phyloP scores from a whole-genome alignment of 495 filamentous ascomycete genomes.

The Hypomontagnella monticulosa region DNA sequence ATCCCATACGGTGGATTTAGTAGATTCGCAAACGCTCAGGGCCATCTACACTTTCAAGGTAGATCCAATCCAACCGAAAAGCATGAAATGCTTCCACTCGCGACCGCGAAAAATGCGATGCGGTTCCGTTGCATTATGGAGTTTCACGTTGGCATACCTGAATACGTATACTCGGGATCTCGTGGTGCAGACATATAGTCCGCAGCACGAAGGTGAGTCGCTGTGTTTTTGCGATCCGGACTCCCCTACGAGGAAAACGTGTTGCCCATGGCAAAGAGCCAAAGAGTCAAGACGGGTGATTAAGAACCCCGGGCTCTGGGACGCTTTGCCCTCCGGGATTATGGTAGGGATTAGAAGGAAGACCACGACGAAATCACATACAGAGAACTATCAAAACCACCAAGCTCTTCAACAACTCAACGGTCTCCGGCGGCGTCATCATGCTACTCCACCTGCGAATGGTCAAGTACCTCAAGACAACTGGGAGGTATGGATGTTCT shows the following conservation, averaged over 20 bases:
- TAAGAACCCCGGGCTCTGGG: conserved; percentile 60
- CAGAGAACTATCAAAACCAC: conserved; percentile 9
- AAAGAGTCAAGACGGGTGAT: conserved; percentile 50
- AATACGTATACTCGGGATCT: conserved; percentile 62
- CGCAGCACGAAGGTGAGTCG: conserved; percentile 53
- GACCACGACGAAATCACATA: conserved; percentile 12
- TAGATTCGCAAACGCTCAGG: conserved; percentile 59
- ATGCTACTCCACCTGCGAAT: conserved; percentile 9
- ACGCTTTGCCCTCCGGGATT: conserved; percentile 57
- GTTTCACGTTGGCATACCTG: conserved; percentile 64
- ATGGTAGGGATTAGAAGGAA: conserved; percentile 57
- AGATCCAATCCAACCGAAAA: conserved; percentile 62
- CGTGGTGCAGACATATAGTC: conserved; percentile 65
- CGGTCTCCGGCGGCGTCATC: conserved; percentile 42
- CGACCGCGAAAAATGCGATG: conserved; percentile 57
- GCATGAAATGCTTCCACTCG: conserved; percentile 61
- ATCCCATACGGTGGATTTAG: conserved; percentile 59
- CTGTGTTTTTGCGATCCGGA: conserved; percentile 52
- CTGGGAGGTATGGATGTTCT: conserved; percentile 76
- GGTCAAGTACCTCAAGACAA: conserved; percentile 46
- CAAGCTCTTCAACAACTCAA: conserved; percentile 18
- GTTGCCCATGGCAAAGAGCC: conserved; percentile 54
- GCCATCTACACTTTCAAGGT: conserved; percentile 66
- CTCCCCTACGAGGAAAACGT: conserved; percentile 47
- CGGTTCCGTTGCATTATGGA: conserved; percentile 59